Evolutionary conservation across 768 basidiomycete genomes (phyloP).

Genomic region (Serpula lacrymans): DNA sequence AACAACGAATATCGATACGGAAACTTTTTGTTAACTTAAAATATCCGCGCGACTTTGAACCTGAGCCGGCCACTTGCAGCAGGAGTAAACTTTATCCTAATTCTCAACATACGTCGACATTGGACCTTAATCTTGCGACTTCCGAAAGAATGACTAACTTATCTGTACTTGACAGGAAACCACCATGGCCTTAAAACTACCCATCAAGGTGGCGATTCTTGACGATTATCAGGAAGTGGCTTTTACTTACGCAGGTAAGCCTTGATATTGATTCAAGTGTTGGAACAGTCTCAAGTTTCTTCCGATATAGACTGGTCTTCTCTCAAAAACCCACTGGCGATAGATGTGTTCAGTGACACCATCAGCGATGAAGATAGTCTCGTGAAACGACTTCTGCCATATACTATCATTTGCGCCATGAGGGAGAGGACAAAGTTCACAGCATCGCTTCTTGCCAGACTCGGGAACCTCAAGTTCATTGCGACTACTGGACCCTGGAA

Average conservation of each 20-base stretch:
- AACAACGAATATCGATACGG: too few relatives aligned
- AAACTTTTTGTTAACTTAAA: too few relatives aligned
- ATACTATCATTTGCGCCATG: conserved; percentile 62
- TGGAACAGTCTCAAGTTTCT: too few relatives aligned
- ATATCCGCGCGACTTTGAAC: too few relatives aligned
- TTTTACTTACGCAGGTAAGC: conserved; percentile 41
- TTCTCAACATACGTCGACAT: too few relatives aligned
- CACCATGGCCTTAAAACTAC: too few relatives aligned
- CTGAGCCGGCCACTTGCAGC: too few relatives aligned
- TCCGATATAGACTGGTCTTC: conserved; percentile 61
- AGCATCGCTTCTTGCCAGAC: conserved; percentile 42
- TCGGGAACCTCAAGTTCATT: conserved; percentile 59
- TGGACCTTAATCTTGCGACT: too few relatives aligned
- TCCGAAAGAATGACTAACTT: too few relatives aligned
- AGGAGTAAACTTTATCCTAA: too few relatives aligned
- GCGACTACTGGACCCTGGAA: conserved; percentile 56
- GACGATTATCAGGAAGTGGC: conserved; percentile 61
- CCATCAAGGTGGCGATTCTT: conserved; percentile 57
- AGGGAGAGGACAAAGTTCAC: conserved; percentile 62
- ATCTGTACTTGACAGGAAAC: too few relatives aligned
- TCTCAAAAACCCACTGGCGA: conserved; percentile 31
- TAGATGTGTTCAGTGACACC: conserved; percentile 52
- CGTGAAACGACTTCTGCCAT: conserved; percentile 45
- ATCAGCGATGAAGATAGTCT: conserved; percentile 49
- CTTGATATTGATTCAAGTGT: too few relatives aligned